Percentiles rank a stretch among this genome's conserved stretches.
These are phyloP conservation scores for Ceratocystis alfenasii DNA, from an alignment of 2,329 filamentous ascomycete genomes.

Conservation along the genomic window DNA sequence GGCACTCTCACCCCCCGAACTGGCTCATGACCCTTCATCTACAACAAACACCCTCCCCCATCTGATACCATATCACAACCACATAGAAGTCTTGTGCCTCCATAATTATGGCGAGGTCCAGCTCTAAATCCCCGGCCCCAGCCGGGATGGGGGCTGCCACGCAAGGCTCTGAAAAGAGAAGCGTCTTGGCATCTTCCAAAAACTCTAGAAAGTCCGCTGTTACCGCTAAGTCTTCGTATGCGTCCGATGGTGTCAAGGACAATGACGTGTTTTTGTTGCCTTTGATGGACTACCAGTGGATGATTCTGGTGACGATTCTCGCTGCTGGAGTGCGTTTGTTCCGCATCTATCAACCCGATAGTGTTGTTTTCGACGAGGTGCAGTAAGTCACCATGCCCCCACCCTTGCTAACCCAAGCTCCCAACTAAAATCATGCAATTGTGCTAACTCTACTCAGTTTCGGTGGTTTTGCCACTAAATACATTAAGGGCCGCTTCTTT, in stretches of 20 bases:
- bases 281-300: conserved; percentile 66
- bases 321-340: conserved; percentile 76
- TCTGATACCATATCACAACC: background rate
- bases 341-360: conserved; percentile 89
- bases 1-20: background rate
- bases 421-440: background rate
- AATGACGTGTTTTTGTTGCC: conserved; percentile 87
- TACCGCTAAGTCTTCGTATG: conserved; percentile 42
- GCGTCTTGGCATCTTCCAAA: background rate
- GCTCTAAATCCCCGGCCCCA: conserved; percentile 13
- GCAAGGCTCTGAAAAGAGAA: conserved; percentile 2
- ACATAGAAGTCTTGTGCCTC: background rate
- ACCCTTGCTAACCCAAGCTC: background rate
- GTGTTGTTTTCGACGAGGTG: conserved; percentile 97
- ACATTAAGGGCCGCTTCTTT: conserved; percentile 98
- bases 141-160: background rate
- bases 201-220: conserved; percentile 8
- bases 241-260: conserved; percentile 69
- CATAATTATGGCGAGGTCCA: conserved; percentile 12
- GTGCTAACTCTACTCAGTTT: conserved; percentile 48
- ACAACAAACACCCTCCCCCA: background rate
- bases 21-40: background rate
- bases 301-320: conserved; percentile 60
- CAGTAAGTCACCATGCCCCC: conserved; percentile 55
- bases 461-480: conserved; percentile 94